Evolutionary conservation across 225 moss, liverwort and hornwort species (phyloP).

Genomic region (Lunularia cruciata): DNA sequence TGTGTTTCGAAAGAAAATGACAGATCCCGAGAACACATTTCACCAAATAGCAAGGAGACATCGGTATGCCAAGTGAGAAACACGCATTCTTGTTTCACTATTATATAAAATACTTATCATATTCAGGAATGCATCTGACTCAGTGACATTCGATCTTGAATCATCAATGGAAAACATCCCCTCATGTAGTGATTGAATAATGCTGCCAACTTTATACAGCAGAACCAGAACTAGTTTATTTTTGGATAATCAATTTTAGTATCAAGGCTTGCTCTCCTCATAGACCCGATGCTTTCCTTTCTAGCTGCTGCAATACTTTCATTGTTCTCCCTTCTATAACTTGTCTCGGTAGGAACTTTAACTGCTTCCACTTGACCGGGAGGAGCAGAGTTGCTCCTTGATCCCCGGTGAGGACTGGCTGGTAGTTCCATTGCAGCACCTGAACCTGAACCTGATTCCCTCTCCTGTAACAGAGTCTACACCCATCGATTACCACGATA

Average conservation of each 20-base stretch:
- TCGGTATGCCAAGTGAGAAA: too few species aligned
- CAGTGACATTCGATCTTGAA: not conserved
- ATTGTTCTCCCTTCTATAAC: not conserved
- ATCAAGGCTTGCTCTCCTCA: not conserved
- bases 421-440: not conserved
- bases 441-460: not conserved
- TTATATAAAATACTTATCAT: not conserved
- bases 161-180: not conserved
- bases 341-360: constrained; percentile 18
- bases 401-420: not conserved
- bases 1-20: not conserved
- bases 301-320: too few species aligned
- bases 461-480: not conserved
- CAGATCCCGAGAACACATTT: not conserved
- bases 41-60: not conserved
- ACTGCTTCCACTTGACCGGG: constrained; percentile 33
- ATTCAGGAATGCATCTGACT: not conserved
- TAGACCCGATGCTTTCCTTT: not conserved
- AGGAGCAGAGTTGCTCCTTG: constrained; percentile 1
- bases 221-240: not conserved
- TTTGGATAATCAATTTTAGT: constrained; percentile 15
- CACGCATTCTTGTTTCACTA: not conserved
- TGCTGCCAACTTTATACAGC: too few species aligned
- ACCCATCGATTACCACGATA: not conserved
- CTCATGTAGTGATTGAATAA: too few species aligned